A percentile compares a stretch with the other conserved stretches of the same genome.
Evolutionary conservation across 495 filamentous ascomycete species (phyloP).

Genomic region (Aspergillus heteromorphus): DNA sequence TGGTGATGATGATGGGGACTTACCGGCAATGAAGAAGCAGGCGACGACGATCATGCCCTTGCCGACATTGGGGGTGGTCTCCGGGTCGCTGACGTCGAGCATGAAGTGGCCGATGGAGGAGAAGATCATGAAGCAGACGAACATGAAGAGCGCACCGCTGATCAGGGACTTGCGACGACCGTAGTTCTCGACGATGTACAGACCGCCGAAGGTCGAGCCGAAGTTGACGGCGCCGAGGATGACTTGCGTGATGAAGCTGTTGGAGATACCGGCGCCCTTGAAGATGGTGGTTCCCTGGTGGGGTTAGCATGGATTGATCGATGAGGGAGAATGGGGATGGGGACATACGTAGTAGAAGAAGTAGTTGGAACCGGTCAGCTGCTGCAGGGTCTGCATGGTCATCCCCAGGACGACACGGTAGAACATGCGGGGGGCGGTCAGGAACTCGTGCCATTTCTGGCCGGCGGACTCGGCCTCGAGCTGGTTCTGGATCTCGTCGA

Average conservation of each 20-base stretch:
- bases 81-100: conserved; percentile 50
- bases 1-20: not conserved
- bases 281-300: conserved; percentile 68
- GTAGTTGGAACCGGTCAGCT: conserved; percentile 66
- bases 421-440: conserved; percentile 66
- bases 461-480: conserved; percentile 50
- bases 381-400: conserved; percentile 62
- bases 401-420: conserved; percentile 67
- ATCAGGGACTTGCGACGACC: conserved; percentile 67
- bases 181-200: conserved; percentile 66
- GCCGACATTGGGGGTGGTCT: conserved; percentile 55
- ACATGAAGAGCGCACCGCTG: conserved; percentile 61
- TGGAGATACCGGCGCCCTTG: conserved; percentile 59
- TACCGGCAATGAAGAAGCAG: conserved; percentile 54
- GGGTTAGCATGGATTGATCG: not conserved
- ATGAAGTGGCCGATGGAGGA: conserved; percentile 62
- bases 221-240: conserved; percentile 75
- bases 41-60: conserved; percentile 72
- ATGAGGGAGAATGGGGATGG: conserved; percentile 16
- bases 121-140: conserved; percentile 66
- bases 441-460: conserved; percentile 61
- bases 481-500: conserved; percentile 59
- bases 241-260: conserved; percentile 67
- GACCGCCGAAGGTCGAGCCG: conserved; percentile 60
- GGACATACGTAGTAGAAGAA: conserved; percentile 71